These are phyloP conservation scores for Firmiana major DNA, from an alignment of 345 rosid genomes.

Conservation along the genomic window DNA sequence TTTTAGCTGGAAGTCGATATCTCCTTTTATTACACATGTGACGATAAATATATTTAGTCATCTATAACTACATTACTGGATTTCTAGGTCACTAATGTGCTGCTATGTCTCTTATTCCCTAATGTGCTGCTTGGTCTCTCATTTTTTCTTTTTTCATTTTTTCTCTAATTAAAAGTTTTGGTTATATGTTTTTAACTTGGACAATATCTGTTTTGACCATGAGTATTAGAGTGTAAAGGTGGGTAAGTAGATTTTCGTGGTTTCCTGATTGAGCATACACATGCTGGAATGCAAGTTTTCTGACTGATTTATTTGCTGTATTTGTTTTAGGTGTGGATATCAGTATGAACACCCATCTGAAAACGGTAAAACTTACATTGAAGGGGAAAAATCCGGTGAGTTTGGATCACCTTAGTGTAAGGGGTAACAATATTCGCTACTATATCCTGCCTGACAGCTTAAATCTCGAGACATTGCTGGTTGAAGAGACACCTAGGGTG, in stretches of 20 bases:
- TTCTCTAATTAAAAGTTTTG: neutral
- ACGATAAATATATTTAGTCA: neutral
- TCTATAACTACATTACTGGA: neutral
- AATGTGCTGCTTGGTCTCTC: neutral
- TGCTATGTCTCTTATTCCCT: neutral
- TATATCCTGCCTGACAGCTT: constrained; percentile 98
- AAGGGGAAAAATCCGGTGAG: constrained; percentile 93
- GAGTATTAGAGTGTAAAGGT: neutral
- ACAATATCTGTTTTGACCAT: neutral
- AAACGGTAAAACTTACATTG: constrained; percentile 81
- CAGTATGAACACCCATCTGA: constrained; percentile 98
- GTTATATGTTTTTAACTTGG: neutral
- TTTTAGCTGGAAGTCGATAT: neutral
- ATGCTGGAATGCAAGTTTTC: neutral
- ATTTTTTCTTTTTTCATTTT: neutral
- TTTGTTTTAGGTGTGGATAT: constrained; percentile 77
- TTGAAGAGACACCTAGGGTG: constrained; percentile 91
- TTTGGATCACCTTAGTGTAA: constrained; percentile 84
- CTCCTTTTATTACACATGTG: neutral
- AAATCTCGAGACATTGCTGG: constrained; percentile 90
- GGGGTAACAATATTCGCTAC: constrained; percentile 94
- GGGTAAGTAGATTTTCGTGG: neutral
- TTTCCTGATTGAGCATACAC: neutral
- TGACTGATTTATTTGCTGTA: constrained; percentile 3
- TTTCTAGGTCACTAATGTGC: neutral